These are phyloP conservation scores for Talaromyces sp. DNA, from an alignment of 2,329 filamentous ascomycete genomes.

Conservation along the genomic window DNA sequence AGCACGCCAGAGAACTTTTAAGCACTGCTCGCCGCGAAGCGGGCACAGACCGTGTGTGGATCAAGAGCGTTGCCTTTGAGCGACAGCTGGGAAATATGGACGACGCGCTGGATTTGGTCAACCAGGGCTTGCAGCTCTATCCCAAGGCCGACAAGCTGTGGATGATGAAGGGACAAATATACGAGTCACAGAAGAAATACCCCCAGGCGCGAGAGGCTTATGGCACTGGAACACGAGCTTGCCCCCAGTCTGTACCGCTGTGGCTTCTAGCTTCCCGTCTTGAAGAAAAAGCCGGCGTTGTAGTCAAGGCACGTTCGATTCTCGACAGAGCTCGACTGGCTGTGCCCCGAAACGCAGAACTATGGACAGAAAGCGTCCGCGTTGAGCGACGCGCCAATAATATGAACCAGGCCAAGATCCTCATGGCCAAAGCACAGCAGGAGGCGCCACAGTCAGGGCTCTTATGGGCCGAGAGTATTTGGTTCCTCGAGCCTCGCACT, in stretches of 20 bases:
- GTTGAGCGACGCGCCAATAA: conserved; percentile 87
- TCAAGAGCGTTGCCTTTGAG: conserved; percentile 92
- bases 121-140: conserved; percentile 80
- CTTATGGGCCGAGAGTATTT: conserved; percentile 91
- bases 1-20: conserved; percentile 76
- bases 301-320: conserved; percentile 88
- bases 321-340: conserved; percentile 86
- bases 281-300: conserved; percentile 75
- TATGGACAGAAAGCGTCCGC: conserved; percentile 92
- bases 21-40: conserved; percentile 79
- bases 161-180: conserved; percentile 99
- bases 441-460: conserved; percentile 83
- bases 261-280: conserved; percentile 86
- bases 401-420: conserved; percentile 71
- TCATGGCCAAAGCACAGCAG: conserved; percentile 90
- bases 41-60: conserved; percentile 93
- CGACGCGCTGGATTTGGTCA: conserved; percentile 76
- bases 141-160: conserved; percentile 82
- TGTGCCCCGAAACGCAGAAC: conserved; percentile 72
- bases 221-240: conserved; percentile 78
- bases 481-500: conserved; percentile 84
- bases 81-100: conserved; percentile 74
- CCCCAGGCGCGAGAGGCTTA: conserved; percentile 88
- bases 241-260: conserved; percentile 73
- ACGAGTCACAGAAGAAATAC: conserved; percentile 72